Evolutionary conservation across 768 basidiomycete species (phyloP), one percentile per base, ranked within the genome.

Genomic region (Symmetrospora coprosmae): DNA sequence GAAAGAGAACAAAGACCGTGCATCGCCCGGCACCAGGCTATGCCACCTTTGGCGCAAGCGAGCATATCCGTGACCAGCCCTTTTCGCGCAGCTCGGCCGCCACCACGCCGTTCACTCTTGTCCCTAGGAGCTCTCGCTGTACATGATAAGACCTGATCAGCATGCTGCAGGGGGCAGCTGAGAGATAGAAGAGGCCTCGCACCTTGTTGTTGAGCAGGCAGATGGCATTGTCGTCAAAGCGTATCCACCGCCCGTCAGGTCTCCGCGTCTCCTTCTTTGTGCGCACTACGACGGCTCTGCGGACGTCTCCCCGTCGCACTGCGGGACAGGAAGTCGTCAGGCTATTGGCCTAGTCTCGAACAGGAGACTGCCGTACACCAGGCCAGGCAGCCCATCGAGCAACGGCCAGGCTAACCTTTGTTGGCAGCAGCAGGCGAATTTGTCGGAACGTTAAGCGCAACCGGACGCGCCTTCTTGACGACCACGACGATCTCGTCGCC

Each of bases 401-500:
- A n/a, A n/a, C n/a, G n/a, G n/a, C n/a, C n/a, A n/a, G 16, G 19
- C 33, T 5, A n/a, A 34, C 49, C 49, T 31, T 94, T 96, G 66
- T 89, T 79, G 2, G 86, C 85, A 27, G 40, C 45, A 25, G 48
- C 38, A 1, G 40, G n/a, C 1, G 82, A 84, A 7, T 67, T 64
- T n/a, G 69, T 64, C 16, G 68, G 50, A 49, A 64, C 65, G 6
- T 83, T 79, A 5, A 85, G 33, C 3, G 69, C 63, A 7, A 82
- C 78, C 4, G 90, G 88, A 14, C 90, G 81, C 2, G 92, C 91
- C 58, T 82, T 81, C 71, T 94, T 87, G 62, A 97, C 83, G 59
- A 97, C 89, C 60, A 88, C 89, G 66, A 92, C 89, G 63, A 94
- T 88, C 72, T 92, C 89, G 74, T 96, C 91, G 45, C 91, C 91